Base-by-base conservation (phyloP, 352 stramenopile species). In the Pythium utonaiense region DNA sequence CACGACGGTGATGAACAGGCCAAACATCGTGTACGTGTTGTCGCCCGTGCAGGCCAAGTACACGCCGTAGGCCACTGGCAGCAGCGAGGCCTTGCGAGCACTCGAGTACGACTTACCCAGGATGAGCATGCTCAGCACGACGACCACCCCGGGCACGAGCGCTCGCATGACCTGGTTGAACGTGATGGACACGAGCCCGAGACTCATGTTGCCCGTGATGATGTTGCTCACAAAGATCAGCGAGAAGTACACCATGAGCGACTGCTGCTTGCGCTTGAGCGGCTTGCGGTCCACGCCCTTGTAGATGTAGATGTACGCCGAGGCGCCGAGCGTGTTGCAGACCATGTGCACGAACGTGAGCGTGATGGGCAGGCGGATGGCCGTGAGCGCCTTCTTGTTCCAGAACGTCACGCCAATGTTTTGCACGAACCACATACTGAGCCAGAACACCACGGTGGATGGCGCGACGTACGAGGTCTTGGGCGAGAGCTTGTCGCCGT, bases 201-300 rank as follows among this genome's bases (percentile, higher is more conserved):
- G 65, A 50, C 88, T 97, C 66, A 89, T 90, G 74, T 98, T 98
- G 62, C 94, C 94, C 48, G 95, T 96, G 68, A 95, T 92, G 75
- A 98, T 98, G 64, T 98, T 98, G 65, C 95, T 90, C 34, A 94
- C 91, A 55, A 98, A 98, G 52, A 98, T 90, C 53, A 97, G 54
- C 19, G 82, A 96, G 74, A 93, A 93, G 60, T 87, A 91, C n/a
- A 91, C 68, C 80, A 93, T 91, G 56, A 90, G 76, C 66, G 78
- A 78, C 61, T 85, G 74, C 56, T 93, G 81, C 0, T 70, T 72
- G 14, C 68, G 41, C 50, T 87, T 80, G 31, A 93, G 71, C 34
- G 60, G 70, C 66, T 91, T 87, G 57, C 83, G 76, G 47, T 88
- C 76, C 17, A 88, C 75, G 60, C 79, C 78, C 16, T 75, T 74